These are phyloP conservation scores for Cladosporium sp. DNA, from an alignment of 2,329 filamentous ascomycete species.

Conservation along the genomic window DNA sequence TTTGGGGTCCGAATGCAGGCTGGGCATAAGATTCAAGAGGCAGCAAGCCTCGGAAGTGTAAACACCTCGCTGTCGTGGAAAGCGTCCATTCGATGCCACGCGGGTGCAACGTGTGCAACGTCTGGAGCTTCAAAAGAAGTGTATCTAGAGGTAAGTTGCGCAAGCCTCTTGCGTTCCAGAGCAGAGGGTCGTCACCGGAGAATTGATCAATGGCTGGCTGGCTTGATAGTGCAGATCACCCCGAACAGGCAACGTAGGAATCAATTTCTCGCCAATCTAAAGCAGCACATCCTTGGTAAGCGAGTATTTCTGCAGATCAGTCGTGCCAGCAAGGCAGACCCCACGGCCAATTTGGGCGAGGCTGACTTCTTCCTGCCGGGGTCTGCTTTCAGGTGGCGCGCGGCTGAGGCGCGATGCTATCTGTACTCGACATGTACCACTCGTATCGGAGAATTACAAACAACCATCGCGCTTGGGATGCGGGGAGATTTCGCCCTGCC, in stretches of 20 bases:
- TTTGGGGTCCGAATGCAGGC: not conserved
- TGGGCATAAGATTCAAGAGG: too few species aligned
- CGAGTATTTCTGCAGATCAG: not conserved
- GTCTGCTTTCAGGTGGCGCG: too few species aligned
- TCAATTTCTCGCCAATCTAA: not conserved
- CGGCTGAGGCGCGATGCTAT: not conserved
- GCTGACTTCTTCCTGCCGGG: not conserved
- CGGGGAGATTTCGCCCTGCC: not conserved
- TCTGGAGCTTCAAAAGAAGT: not conserved
- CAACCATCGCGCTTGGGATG: not conserved
- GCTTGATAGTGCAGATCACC: not conserved
- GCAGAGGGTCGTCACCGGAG: not conserved
- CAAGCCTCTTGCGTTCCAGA: not conserved
- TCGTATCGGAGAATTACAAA: slow-evolving; percentile 3
- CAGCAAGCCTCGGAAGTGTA: not conserved
- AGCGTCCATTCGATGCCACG: not conserved
- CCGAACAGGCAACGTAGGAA: not conserved
- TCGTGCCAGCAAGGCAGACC: not conserved
- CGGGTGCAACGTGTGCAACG: not conserved
- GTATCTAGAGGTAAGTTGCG: not conserved
- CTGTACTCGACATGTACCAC: not conserved
- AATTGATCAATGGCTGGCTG: slow-evolving; percentile 3
- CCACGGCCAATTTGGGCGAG: not conserved
- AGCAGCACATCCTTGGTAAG: not conserved
- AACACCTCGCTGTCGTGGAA: not conserved